phyloP scores from a whole-genome alignment of 306 rosid species.

The Rubus parviflorus region DNA sequence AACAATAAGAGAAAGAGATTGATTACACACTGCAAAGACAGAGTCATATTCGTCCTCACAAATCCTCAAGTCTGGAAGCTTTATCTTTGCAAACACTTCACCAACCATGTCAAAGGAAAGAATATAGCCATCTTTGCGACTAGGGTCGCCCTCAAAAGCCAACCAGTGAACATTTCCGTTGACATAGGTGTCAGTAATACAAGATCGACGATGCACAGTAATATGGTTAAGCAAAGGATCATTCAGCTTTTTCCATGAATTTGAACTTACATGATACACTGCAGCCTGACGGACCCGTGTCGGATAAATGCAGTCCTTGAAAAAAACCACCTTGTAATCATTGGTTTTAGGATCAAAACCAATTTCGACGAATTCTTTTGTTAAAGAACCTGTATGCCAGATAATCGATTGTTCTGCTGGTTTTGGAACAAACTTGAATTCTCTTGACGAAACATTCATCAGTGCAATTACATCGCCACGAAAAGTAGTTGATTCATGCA shows the following conservation, averaged over 20 bases:
- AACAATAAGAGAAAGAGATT: neutral
- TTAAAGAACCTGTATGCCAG: neutral
- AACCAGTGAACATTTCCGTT: neutral
- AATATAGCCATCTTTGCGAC: no score
- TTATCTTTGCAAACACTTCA: neutral
- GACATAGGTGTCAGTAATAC: neutral
- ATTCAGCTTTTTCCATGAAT: neutral
- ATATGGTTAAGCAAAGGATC: neutral
- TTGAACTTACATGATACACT: neutral
- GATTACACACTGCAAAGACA: neutral
- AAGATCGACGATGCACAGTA: accelerated
- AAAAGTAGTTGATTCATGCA: neutral
- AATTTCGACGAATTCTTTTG: neutral
- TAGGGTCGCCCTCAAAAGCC: neutral
- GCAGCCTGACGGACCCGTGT: neutral
- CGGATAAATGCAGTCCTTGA: neutral
- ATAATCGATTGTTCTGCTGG: neutral
- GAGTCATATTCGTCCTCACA: neutral
- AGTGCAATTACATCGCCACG: neutral
- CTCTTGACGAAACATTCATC: neutral
- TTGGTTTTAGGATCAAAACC: neutral
- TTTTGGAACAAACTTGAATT: neutral
- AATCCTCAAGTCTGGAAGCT: neutral
- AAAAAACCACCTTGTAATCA: neutral
- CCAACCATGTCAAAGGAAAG: neutral